Evolutionary conservation across 768 basidiomycete genomes (phyloP).

Genomic region (Coprinellus micaceus): DNA sequence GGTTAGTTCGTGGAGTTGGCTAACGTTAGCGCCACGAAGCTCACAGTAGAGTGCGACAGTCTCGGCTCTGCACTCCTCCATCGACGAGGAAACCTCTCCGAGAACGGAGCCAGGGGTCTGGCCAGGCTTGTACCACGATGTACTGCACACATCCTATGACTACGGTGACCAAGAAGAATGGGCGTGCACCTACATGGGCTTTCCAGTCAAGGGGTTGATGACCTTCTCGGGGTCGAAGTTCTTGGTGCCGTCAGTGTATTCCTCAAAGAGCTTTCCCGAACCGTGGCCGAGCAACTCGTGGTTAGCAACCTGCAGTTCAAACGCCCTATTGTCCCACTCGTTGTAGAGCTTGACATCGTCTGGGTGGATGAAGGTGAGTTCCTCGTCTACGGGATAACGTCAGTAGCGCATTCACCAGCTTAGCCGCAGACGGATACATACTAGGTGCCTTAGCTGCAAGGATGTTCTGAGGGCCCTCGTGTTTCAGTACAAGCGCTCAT

Average conservation of each 20-base stretch:
- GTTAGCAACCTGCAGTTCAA: slow-evolving; percentile 87
- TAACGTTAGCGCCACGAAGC: slow-evolving; percentile 19
- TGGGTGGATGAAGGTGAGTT: slow-evolving; percentile 78
- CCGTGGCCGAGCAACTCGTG: slow-evolving; percentile 88
- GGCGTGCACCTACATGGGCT: slow-evolving; percentile 52
- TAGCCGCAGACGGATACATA: no score
- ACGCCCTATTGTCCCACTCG: slow-evolving; percentile 72
- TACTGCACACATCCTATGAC: slow-evolving; percentile 34
- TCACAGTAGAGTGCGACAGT: slow-evolving; percentile 77
- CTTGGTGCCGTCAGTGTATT: slow-evolving; percentile 67
- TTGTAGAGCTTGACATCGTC: slow-evolving; percentile 74
- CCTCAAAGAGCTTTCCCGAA: slow-evolving; percentile 79
- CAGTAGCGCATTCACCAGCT: no score
- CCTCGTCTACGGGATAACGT: slow-evolving; percentile 50
- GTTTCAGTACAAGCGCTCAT: not conserved
- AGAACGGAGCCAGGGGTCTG: slow-evolving; percentile 81
- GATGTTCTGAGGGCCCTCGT: slow-evolving; percentile 52
- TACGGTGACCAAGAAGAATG: not conserved
- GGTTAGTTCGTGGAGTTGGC: slow-evolving; percentile 8
- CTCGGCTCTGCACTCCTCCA: slow-evolving; percentile 94
- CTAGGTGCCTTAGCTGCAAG: slow-evolving; percentile 85
- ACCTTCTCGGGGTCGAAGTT: slow-evolving; percentile 80
- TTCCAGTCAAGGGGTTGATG: slow-evolving; percentile 77
- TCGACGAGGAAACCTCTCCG: slow-evolving; percentile 84
- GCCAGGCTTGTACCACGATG: slow-evolving; percentile 85